Evolutionary conservation across 2,329 filamentous ascomycete genomes (phyloP), one percentile per base, ranked within the genome.

Genomic region (Penicillium sp.): DNA sequence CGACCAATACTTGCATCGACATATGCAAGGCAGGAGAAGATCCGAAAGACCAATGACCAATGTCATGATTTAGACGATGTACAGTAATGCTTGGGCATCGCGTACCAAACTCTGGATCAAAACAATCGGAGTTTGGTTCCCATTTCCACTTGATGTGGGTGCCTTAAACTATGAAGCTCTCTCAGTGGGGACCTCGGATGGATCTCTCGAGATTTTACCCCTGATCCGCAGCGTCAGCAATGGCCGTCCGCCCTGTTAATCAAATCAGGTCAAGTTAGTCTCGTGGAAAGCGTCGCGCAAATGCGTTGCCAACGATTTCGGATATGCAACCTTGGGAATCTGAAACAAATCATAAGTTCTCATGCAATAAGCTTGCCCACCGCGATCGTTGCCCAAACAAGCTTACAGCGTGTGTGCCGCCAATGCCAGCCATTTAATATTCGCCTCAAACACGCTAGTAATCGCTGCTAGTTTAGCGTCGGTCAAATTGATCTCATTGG

Each of bases 161-260:
- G 30, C 46, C 14, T 33, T 40, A 36, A 31, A 10, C 18, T 38
- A 36, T 30, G 25, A 42, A 56, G 50, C 52, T 52, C 49, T 52
- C 49, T 46, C 31, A 19, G 57, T 60, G 59, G 59, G 46, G 56
- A 61, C 54, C 55, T 60, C 41, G 47, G 39, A 60, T 61, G 58
- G 57, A 53, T 53, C 55, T 33, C 30, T 33, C 30, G 52, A 30
- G 31, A 37, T 46, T 33, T 53, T 41, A 33, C 49, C 45, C 36
- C 51, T 52, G 41, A 49, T 49, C 46, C 28, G 37, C 46, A 45
- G n/a, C 30, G 4, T 18, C 35, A 18, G 19, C 13, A 3, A 25
- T 34, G 30, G 14, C n/a, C 10, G 12, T 29, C 22, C 13, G 31
- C 22, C 4, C 22, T 25, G 22, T 25, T 3, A 8, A 7, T 3